Percentiles rank a stretch among this genome's conserved stretches.
These are phyloP conservation scores for Lyophyllum decastes DNA, from an alignment of 768 basidiomycete species.

Conservation along the genomic window DNA sequence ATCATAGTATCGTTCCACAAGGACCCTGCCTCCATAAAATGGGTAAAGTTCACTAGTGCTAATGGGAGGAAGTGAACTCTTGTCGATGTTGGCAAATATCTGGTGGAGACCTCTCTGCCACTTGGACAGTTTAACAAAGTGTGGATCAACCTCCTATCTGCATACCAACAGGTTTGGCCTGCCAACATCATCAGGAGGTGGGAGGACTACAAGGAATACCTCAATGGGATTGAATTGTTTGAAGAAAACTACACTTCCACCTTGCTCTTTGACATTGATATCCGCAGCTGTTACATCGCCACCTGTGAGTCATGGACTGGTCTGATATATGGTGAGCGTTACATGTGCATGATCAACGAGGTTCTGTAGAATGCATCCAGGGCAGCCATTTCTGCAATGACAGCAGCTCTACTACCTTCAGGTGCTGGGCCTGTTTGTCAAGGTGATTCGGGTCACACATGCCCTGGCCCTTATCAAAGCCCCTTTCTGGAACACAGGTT, in stretches of 20 bases:
- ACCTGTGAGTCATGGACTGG: not conserved
- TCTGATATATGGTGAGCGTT: not conserved
- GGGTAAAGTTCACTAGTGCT: not conserved
- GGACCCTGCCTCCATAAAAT: not conserved
- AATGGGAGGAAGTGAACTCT: not conserved
- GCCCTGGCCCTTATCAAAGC: not conserved
- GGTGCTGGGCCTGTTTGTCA: no score
- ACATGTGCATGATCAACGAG: not conserved
- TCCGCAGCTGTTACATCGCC: not conserved
- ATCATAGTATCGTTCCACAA: not conserved
- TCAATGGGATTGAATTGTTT: not conserved
- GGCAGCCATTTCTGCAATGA: not conserved
- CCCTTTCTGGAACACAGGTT: slow-evolving; percentile 11
- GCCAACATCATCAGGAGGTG: not conserved
- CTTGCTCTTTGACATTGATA: not conserved
- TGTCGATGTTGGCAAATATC: not conserved
- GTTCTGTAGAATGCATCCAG: no score
- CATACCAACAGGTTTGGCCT: not conserved
- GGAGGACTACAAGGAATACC: not conserved
- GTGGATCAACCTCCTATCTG: not conserved
- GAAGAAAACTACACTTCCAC: not conserved
- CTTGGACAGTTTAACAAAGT: not conserved
- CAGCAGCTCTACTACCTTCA: not conserved
- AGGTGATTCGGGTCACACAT: no score
- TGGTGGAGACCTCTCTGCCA: not conserved